Evolutionary conservation across 148 eudicot species (phyloP), one percentile per base, ranked within the genome.

Genomic region (Heliamphora exappendiculata): DNA sequence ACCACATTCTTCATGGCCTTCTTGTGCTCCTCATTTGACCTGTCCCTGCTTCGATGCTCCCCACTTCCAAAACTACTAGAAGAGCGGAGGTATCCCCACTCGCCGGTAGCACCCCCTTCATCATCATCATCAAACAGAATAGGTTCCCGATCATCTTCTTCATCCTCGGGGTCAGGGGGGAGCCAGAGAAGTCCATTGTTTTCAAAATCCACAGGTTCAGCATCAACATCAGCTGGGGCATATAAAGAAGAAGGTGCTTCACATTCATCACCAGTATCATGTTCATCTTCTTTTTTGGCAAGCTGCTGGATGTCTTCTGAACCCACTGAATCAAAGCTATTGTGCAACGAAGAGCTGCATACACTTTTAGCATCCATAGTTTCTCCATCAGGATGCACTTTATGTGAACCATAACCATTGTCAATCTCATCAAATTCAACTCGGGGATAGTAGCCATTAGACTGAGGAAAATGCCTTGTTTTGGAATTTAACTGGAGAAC

Each of bases 91-190:
- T 76, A 84, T 55, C 94, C 90, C 92, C 93, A 92, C 59, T 87
- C 99, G 64, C 96, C 99, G 33, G 83, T 53, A 57, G 76, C 87
- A 81, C 84, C 96, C 60, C 82, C 92, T 34, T 85, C 89, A 49
- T 81, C 89, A 67, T 90, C 85, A 8, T 90, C 92, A 49, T 90
- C 97, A 78, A 79, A 88, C 62, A 86, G 51, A 75, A 78, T 70
- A 53, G 81, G 79, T 81, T 91, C 94, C 79, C 81, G 82, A 42
- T 89, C 94, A 81, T 92, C 97, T 83, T 91, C 97, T 85, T 89
- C 97, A 63, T 95, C 93, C 79, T 95, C 99, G 16, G 99, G 96
- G 78, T 92, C 99, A 45, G 99, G 99, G 7, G 99, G 97, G 68
- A 95, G 88, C 99, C 99, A 95, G n/a, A 95, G 87, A 78, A 89